Conservation (phyloP, 352 stramenopile species). For the Globisporangium splendens region DNA sequence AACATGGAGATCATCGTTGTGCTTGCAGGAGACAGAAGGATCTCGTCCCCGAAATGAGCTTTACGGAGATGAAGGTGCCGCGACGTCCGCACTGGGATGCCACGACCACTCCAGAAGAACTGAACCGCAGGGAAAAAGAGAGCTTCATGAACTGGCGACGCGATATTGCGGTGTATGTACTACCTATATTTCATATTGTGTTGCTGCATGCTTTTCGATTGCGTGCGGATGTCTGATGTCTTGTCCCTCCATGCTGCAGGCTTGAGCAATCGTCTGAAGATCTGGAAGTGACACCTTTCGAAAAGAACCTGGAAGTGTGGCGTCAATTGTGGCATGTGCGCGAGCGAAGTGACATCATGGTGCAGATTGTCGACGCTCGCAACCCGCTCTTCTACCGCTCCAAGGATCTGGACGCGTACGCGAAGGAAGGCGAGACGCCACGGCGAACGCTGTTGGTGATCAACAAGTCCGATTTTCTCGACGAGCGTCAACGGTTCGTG, state of each 20-base stretch:
- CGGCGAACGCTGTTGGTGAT: slow-evolving; percentile 96
- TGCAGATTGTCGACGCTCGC: slow-evolving; percentile 98
- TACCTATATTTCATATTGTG: not conserved
- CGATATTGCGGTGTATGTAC: slow-evolving; percentile 88
- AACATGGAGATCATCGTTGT: not conserved
- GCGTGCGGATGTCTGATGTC: not conserved
- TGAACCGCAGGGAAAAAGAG: slow-evolving; percentile 95
- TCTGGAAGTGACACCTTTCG: slow-evolving; percentile 97
- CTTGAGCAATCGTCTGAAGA: slow-evolving; percentile 73
- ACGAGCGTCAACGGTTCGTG: slow-evolving; percentile 82
- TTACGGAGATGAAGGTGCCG: slow-evolving; percentile 96
- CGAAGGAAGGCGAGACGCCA: slow-evolving; percentile 84
- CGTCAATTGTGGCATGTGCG: slow-evolving; percentile 99
- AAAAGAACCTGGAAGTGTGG: slow-evolving; percentile 99
- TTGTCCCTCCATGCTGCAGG: no score
- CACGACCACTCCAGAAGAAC: slow-evolving; percentile 93
- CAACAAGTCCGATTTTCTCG: slow-evolving; percentile 99
- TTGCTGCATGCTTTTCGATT: not conserved
- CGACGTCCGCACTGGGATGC: slow-evolving; percentile 94
- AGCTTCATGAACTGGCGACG: slow-evolving; percentile 98
- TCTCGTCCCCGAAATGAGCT: slow-evolving; percentile 82
- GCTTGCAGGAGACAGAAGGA: slow-evolving; percentile 42
- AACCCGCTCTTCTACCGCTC: slow-evolving; percentile 99
- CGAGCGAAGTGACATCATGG: slow-evolving; percentile 96
- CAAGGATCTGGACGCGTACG: slow-evolving; percentile 94